Evolutionary conservation across 371 early-diverging fungal species (phyloP).

Genomic region (Apophysomyces variabilis): DNA sequence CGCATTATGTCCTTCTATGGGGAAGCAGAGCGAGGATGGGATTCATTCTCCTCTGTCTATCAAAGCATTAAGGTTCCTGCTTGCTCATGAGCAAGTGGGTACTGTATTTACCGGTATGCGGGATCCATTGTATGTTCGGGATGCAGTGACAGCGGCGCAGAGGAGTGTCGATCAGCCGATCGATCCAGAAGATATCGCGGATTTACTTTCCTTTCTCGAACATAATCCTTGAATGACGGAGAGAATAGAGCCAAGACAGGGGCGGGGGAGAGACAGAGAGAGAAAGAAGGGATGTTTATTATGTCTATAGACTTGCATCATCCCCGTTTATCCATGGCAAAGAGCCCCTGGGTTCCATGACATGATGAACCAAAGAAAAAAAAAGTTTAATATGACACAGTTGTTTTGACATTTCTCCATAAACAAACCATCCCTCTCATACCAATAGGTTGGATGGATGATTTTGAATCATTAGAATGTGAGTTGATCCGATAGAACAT

Average conservation of each 20-base stretch:
- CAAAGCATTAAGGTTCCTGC: conserved; percentile 51
- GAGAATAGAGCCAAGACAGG: no score
- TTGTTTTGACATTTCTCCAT: no score
- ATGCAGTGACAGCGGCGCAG: conserved; percentile 49
- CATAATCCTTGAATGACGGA: background rate
- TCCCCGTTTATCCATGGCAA: no score
- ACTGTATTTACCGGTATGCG: conserved; percentile 80
- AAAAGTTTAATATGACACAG: no score
- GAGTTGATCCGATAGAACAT: no score
- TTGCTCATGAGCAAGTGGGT: conserved; percentile 60
- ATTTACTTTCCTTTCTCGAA: conserved; percentile 18
- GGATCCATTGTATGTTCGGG: conserved; percentile 63
- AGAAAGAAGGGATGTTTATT: background rate
- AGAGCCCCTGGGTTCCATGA: no score
- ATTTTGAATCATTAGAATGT: no score
- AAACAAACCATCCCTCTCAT: no score
- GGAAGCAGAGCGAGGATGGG: conserved; percentile 24
- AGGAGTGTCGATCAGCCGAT: conserved; percentile 16
- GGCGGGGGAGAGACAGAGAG: no score
- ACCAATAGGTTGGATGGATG: no score
- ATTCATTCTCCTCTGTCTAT: conserved; percentile 61
- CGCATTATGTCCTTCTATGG: conserved; percentile 53
- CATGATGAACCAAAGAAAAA: no score
- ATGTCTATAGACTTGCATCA: no score
- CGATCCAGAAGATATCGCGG: conserved; percentile 31